A percentile compares a stretch with the other conserved stretches of the same genome.
Evolutionary conservation across 352 stramenopile genomes (phyloP).

Genomic region (Phytophthora palmivora): DNA sequence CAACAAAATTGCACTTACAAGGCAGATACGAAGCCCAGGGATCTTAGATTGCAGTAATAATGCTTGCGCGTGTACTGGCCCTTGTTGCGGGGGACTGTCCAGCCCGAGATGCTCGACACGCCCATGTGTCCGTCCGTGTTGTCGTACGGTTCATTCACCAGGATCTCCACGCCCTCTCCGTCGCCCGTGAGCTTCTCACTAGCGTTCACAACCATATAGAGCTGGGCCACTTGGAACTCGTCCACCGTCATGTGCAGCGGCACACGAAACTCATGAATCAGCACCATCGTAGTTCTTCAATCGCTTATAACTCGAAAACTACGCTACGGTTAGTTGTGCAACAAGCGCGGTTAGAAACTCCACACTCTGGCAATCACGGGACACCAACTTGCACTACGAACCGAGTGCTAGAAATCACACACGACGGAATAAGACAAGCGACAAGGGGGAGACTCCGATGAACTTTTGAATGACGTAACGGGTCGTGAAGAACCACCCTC

Average conservation of each 20-base stretch:
- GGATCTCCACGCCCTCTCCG: slow-evolving; percentile 87
- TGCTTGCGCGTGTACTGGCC: slow-evolving; percentile 91
- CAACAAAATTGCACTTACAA: slow-evolving; percentile 66
- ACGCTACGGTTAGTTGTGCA: slow-evolving; percentile 1
- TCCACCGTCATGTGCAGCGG: slow-evolving; percentile 88
- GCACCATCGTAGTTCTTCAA: slow-evolving; percentile 49
- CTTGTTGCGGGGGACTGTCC: slow-evolving; percentile 76
- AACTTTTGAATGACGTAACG: slow-evolving; percentile 23
- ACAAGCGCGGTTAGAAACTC: slow-evolving; percentile 16
- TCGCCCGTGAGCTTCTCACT: slow-evolving; percentile 87
- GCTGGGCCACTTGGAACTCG: slow-evolving; percentile 87
- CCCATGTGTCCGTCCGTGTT: slow-evolving; percentile 83
- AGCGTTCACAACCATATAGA: slow-evolving; percentile 90
- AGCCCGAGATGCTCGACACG: slow-evolving; percentile 78
- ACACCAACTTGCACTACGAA: slow-evolving; percentile 16
- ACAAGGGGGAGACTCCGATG: slow-evolving; percentile 1
- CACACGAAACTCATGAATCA: slow-evolving; percentile 91
- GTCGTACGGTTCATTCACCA: slow-evolving; percentile 89
- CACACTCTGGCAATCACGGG: not conserved
- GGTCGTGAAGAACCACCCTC: slow-evolving; percentile 8
- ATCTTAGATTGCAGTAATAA: slow-evolving; percentile 91
- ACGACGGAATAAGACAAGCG: not conserved
- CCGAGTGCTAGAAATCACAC: not conserved
- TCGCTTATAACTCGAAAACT: not conserved
- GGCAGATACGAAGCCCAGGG: slow-evolving; percentile 73